Evolutionary conservation across 495 filamentous ascomycete genomes (phyloP).

Genomic region (Aspergillus mulundensis): DNA sequence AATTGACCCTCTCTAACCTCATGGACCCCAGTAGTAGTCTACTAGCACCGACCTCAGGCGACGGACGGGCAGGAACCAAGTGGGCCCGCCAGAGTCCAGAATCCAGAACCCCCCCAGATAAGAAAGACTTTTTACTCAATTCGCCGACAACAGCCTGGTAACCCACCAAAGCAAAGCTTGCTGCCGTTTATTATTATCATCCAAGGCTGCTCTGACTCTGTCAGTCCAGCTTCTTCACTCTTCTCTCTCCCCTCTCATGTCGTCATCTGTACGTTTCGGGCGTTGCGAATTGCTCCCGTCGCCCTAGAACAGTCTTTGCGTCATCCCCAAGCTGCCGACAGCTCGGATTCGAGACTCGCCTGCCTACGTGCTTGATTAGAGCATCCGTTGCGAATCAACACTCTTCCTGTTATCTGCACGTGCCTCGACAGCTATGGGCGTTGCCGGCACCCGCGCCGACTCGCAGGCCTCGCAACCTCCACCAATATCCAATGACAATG

Average conservation of each 20-base stretch:
- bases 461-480: constrained; percentile 26
- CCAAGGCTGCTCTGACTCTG: neutral
- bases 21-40: no score
- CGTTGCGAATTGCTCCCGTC: constrained; percentile 15
- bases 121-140: constrained; percentile 25
- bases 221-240: neutral
- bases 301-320: constrained; percentile 14
- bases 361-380: neutral
- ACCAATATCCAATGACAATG: constrained; percentile 23
- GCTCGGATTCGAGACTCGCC: neutral
- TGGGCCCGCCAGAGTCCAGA: constrained; percentile 15
- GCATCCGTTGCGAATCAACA: neutral
- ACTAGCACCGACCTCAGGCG: neutral
- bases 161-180: constrained; percentile 4
- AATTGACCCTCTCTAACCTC: neutral
- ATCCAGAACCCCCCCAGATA: constrained; percentile 20
- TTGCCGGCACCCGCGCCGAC: constrained; percentile 37
- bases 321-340: constrained; percentile 13
- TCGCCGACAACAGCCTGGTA: constrained; percentile 6
- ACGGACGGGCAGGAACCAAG: constrained; percentile 8
- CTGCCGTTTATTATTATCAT: no score
- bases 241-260: constrained; percentile 7
- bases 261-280: neutral
- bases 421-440: constrained; percentile 26
- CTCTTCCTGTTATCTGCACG: neutral